Evolutionary conservation across 768 basidiomycete genomes (phyloP).

Genomic region (Collybiopsis luxurians): DNA sequence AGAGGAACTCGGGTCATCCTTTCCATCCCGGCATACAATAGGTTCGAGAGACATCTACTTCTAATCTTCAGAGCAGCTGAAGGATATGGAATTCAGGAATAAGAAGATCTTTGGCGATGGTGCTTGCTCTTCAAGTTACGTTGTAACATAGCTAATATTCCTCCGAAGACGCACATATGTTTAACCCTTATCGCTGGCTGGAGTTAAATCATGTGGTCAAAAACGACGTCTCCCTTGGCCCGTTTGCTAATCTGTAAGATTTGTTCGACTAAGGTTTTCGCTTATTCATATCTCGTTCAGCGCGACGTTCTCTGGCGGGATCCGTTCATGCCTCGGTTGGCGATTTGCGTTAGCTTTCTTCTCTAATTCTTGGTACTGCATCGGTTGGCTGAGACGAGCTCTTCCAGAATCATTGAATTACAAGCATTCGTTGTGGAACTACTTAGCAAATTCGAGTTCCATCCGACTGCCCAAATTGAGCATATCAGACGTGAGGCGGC

Average conservation of each 20-base stretch:
- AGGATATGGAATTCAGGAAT: conserved; percentile 16
- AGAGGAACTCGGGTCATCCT: conserved; percentile 31
- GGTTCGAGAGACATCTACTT: too few species aligned
- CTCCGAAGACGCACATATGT: conserved; percentile 30
- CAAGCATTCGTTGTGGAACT: conserved; percentile 59
- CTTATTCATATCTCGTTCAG: conserved; percentile 11
- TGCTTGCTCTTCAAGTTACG: background rate
- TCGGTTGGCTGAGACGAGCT: background rate
- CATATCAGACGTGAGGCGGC: conserved; percentile 37
- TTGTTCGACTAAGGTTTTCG: background rate
- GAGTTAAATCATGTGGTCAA: conserved; percentile 15
- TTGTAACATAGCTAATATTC: too few species aligned
- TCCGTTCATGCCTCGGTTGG: conserved; percentile 26
- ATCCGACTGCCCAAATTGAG: conserved; percentile 32
- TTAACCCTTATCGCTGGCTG: conserved; percentile 42
- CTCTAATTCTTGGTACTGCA: background rate
- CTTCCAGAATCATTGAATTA: conserved; percentile 41
- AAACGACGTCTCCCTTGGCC: conserved; percentile 25
- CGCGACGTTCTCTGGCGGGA: conserved; percentile 22
- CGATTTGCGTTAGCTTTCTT: conserved; percentile 21
- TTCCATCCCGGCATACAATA: conserved; percentile 35
- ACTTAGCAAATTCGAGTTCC: conserved; percentile 51
- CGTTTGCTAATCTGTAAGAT: conserved; percentile 32
- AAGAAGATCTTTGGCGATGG: conserved; percentile 35
- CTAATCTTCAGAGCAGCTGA: too few species aligned